Base-by-base conservation (phyloP, 2,329 filamentous ascomycete genomes). In the Stemphylium beticola region DNA sequence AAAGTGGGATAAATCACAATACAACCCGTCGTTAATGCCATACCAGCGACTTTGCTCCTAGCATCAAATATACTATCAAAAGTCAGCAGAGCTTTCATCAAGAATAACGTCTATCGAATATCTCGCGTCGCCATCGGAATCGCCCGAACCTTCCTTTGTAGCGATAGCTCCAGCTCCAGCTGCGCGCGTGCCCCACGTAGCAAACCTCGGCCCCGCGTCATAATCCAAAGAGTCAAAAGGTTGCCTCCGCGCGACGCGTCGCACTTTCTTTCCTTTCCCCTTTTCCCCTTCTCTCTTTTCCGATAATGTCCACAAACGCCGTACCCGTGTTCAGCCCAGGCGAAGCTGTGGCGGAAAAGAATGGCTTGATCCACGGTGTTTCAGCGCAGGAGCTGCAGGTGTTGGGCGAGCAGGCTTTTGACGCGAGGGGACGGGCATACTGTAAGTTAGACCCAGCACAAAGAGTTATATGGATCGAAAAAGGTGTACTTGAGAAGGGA, bases 361-460 rank as follows among this genome's bases (percentile, higher is more conserved):
- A 78, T 76, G 46, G 77, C 47, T 59, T 81, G 67, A 76, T 80
- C 37, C 70, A 81, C 63, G 79, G 79, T 18, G 79, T 96, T 38
- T 86, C 84, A 9, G 72, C 77, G 14, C 73, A 79, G 43, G 88
- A 96, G 73, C 85, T 96, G 72, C 73, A 80, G 55, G 79, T 81
- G 37, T 84, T 96, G 42, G 83, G 83, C 48, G 75, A 79, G 53
- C 81, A 84, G 70, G 87, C 88, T 62, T 80, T 85, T 48, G 85
- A 85, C 5, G 92, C 93, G 55, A 96, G 96, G 76, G 81, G 81
- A 2, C 83, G 81, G 49, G 92, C 93, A 32, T 96, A 98, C 79
- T 96, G 92, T 85, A 78, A 74, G 78, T 80, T 14, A 7, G 18
- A 24, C 15, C 9, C 12, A 12, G 24, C 3, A 10, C 12, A 12